Evolutionary conservation across 176 grass and related monocot species (phyloP).

Genomic region (Bolboschoenus planiculmis): DNA sequence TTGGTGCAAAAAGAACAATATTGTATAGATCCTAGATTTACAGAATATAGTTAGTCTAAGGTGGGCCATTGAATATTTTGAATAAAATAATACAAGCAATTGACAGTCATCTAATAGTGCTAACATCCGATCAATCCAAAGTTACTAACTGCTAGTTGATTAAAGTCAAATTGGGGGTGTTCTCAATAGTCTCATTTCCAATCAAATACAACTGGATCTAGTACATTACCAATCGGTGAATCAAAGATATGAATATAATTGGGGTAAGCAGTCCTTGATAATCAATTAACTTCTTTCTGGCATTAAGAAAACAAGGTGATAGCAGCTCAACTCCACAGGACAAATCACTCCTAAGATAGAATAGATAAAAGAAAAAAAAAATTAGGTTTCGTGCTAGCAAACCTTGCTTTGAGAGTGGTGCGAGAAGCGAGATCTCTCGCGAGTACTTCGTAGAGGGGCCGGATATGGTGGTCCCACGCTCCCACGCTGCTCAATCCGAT

Average conservation of each 20-base stretch:
- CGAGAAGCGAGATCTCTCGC: background rate
- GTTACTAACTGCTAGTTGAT: background rate
- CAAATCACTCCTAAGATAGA: background rate
- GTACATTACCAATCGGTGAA: background rate
- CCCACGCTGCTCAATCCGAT: background rate
- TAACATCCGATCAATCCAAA: background rate
- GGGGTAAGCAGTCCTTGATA: background rate
- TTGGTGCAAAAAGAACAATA: background rate
- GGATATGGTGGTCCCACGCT: no score
- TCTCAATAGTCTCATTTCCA: background rate
- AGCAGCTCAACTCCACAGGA: background rate
- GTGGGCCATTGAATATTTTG: background rate
- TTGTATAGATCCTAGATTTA: background rate
- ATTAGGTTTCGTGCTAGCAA: background rate
- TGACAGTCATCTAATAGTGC: background rate
- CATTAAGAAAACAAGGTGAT: background rate
- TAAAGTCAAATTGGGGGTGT: background rate
- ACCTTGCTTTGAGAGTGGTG: background rate
- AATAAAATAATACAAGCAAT: background rate
- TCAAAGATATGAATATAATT: background rate
- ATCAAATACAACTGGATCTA: constrained; percentile 3
- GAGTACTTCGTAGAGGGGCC: background rate
- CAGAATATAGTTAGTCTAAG: background rate
- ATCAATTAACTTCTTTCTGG: background rate
- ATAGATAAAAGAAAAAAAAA: background rate